Base-by-base conservation (phyloP, 2,329 filamentous ascomycete species). In the Peltaster fructicola region DNA sequence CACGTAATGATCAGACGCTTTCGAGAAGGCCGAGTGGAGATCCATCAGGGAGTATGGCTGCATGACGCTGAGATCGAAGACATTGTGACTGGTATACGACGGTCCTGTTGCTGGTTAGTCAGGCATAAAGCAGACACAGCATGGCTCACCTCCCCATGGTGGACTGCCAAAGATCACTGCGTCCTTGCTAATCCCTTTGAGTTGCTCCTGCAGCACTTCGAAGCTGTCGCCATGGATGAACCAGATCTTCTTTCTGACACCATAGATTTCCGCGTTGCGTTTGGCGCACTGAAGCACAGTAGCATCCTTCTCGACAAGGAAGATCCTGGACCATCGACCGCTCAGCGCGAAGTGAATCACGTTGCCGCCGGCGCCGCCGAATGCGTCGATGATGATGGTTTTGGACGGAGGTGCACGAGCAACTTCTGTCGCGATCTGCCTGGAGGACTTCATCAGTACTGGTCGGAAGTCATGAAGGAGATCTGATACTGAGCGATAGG, bases 141-240 rank as follows among this genome's bases (percentile, higher is more conserved):
- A 6, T n/a, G 13, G 45, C 57, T 40, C 50, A 69, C 73, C 74
- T 47, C 74, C 74, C 74, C 74, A 80, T 2, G 74, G 74, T 15
- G 74, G 74, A 40, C 72, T 77, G 8, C 63, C 72, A 49, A 77
- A 78, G n/a, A 78, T 53, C 17, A 75, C 60, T 15, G 63, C 61
- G 30, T 64, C 61, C 25, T 51, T 50, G 3, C 50, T 49, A 8
- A 54, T 50, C n/a, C 55, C 36, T 34, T 54, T 56, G 20, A 68
- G 53, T 25, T 61, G 52, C 17, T 52, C 56, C 36, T 60, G 51
- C 13, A 91, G 51, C 23, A 72, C 69, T 17, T 78, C 64, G 43
- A 98, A 90, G 46, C 77, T 88, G 52, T 95, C 84, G 4, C 75
- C 84, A 27, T 77, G 61, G 17, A 93, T 65, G 75, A 82, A 98